Evolutionary conservation across 2,329 filamentous ascomycete genomes (phyloP), one percentile per base, ranked within the genome.

Genomic region (Aspergillus alliaceus): DNA sequence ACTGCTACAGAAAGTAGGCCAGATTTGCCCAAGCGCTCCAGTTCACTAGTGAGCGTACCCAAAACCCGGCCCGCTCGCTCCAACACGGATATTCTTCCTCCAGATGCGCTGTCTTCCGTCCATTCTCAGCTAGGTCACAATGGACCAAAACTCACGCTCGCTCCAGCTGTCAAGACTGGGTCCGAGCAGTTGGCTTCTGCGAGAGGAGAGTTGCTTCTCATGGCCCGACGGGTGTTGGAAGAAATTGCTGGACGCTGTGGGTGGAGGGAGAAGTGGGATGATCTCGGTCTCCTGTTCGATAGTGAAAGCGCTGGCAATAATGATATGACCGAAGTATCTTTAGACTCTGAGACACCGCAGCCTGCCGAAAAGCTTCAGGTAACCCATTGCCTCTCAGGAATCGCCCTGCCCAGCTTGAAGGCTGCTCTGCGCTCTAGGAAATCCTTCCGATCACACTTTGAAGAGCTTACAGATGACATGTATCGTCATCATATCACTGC

Each of bases 401-500:
- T 89, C 42, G 77, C 81, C 8, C 82, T 83, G 49, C 78, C 81
- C 29, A 77, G 86, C 1, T 77, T 93, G 2, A 81, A 79, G 24
- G 82, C 83, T 2, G 87, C 87, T 0, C 75, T 90, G 1, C 81
- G 83, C 59, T 86, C 83, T 31, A 77, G 79, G 54, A 83, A 85
- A 15, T 84, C 85, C 49, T 93, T 90, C 64, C 87, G 87, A 60
- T 79, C 80, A 6, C 77, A 88, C 0, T 90, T 88, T 65, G 86
- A 93, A 69, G 86, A 85, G 9, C 80, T 97, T n/a, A 96, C 91
- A 7, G 89, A 95, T 65, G 88, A 90, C 60, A 88, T 93, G 3
- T 84, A 96, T 56, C 89, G 90, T 1, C 90, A 96, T 69, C 96
- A 90, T 70, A 87, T 87, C 14, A 85, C 91, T 4, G 91, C 93